Percentiles rank a stretch among this genome's conserved stretches.
phyloP scores from a whole-genome alignment of 306 rosid species.

The Spatholobus suberectus region DNA sequence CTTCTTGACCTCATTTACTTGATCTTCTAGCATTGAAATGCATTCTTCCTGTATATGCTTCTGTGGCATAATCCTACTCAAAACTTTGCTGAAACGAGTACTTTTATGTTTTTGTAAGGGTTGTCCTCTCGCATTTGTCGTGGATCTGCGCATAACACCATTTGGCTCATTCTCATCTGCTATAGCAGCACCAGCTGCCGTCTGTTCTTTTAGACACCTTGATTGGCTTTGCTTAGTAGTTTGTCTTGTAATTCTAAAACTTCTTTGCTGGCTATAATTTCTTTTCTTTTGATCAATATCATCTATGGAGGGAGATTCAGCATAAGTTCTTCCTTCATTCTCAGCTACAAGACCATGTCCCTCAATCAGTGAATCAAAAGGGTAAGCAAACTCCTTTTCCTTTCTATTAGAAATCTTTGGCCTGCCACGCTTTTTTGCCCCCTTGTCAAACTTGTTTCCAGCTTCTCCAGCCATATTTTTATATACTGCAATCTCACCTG shows the following conservation, averaged over 20 bases:
- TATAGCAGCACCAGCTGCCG: neutral
- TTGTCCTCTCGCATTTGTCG: constrained; percentile 15
- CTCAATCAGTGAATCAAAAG: constrained; percentile 31
- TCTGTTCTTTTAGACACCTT: neutral
- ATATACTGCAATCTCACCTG: constrained; percentile 16
- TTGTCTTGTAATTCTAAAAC: neutral
- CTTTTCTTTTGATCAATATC: neutral
- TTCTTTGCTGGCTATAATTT: neutral
- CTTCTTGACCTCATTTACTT: constrained; percentile 21
- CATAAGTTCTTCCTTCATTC: constrained; percentile 22
- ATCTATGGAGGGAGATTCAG: constrained; percentile 25
- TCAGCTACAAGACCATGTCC: constrained; percentile 33
- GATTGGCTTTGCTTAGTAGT: neutral
- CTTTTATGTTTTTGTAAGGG: constrained; percentile 29
- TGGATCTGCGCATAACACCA: neutral
- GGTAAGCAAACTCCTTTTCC: constrained; percentile 26
- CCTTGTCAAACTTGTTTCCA: constrained; percentile 27
- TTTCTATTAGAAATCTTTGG: constrained; percentile 30
- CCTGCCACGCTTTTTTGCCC: constrained; percentile 8
- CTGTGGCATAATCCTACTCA: constrained; percentile 40
- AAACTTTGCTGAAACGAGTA: constrained; percentile 24
- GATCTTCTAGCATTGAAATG: constrained; percentile 30
- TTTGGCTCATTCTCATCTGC: constrained; percentile 18
- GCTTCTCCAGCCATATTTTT: neutral
- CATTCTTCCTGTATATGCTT: constrained; percentile 22